Percentiles rank a stretch among this genome's conserved stretches.
phyloP scores from a whole-genome alignment of 208 protist species.

The Tritrichomonas foetus region DNA sequence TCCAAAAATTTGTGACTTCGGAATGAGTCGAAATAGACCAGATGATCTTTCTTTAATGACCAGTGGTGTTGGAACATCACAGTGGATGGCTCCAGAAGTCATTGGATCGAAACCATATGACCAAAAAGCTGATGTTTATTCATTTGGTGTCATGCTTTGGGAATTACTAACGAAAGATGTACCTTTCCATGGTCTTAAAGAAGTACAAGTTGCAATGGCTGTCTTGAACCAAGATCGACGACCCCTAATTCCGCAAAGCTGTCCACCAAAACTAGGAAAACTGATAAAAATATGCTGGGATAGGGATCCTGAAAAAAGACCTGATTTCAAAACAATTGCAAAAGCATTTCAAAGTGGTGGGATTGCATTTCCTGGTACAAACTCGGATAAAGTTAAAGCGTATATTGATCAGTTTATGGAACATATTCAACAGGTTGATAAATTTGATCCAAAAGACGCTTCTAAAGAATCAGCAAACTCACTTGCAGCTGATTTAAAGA shows the following conservation, averaged over 20 bases:
- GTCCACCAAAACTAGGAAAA: not conserved
- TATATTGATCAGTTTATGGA: not conserved
- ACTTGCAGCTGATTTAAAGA: not conserved
- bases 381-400: not conserved
- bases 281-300: conserved; percentile 7
- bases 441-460: not conserved
- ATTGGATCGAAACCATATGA: not conserved
- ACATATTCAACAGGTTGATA: not conserved
- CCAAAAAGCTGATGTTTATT: conserved; percentile 12
- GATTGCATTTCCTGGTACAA: not conserved
- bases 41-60: not conserved
- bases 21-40: not conserved
- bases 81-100: conserved; percentile 39
- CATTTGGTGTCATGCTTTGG: not conserved
- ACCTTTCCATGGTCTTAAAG: not conserved
- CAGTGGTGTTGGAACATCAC: not conserved
- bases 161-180: not conserved
- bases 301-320: not conserved
- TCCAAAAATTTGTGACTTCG: conserved; percentile 32
- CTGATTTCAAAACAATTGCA: not conserved
- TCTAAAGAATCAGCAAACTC: not conserved
- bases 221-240: not conserved
- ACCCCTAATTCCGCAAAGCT: not conserved
- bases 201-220: not conserved
- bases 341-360: not conserved